Conservation (phyloP, 768 basidiomycete species). For the Trametes elegans region DNA sequence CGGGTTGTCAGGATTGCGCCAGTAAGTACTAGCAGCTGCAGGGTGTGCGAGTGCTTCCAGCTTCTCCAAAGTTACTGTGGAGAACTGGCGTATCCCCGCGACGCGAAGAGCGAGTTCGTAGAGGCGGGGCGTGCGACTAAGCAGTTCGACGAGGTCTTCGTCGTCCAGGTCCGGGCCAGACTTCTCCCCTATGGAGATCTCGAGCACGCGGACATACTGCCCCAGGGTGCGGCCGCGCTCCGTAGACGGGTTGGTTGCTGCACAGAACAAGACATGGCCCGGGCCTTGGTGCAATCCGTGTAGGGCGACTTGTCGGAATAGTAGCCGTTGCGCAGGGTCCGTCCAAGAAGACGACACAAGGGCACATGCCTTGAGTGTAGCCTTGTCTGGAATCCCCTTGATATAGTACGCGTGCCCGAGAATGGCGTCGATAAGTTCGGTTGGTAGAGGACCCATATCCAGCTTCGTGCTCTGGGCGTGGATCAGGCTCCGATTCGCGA, state of each 20-base stretch:
- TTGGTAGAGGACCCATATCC: constrained; percentile 13
- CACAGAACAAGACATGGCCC: background rate
- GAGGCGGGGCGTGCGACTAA: constrained; percentile 29
- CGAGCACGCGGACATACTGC: constrained; percentile 19
- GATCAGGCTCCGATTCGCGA: too few relatives aligned
- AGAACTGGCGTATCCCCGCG: constrained; percentile 30
- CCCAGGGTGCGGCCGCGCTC: constrained; percentile 13
- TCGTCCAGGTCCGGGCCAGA: background rate
- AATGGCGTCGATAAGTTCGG: constrained; percentile 21
- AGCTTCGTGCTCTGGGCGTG: too few relatives aligned
- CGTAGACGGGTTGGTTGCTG: constrained; percentile 5
- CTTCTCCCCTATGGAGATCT: constrained; percentile 9
- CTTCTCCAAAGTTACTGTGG: constrained; percentile 15
- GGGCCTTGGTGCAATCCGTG: background rate
- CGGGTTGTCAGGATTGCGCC: background rate
- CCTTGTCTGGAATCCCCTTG: constrained; percentile 14
- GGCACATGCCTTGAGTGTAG: constrained; percentile 21
- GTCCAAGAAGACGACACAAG: constrained; percentile 24
- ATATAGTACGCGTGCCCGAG: constrained; percentile 23
- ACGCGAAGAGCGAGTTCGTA: constrained; percentile 35
- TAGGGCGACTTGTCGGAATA: constrained; percentile 23
- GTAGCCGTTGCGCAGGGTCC: constrained; percentile 21
- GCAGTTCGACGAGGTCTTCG: constrained; percentile 21
- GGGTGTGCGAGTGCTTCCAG: constrained; percentile 27
- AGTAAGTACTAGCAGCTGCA: background rate